Evolutionary conservation across 768 basidiomycete genomes (phyloP).

Genomic region (Asterophora parasitica): DNA sequence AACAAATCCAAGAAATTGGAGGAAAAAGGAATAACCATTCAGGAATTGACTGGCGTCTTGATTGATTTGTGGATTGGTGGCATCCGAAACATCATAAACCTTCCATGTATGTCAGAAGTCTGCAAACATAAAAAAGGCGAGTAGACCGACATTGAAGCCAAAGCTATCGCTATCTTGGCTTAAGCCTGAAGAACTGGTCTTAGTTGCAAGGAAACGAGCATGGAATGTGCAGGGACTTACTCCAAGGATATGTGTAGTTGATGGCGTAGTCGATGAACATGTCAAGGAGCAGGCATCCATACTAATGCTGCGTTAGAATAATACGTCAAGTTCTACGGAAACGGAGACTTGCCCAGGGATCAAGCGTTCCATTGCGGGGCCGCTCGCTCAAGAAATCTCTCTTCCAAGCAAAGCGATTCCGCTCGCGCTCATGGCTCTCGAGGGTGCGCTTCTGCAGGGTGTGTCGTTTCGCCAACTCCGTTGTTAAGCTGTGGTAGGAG

Average conservation of each 20-base stretch:
- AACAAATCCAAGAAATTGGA: no score
- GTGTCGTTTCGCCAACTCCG: slow-evolving; percentile 19
- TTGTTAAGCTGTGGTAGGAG: slow-evolving; percentile 16
- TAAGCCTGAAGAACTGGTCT: slow-evolving; percentile 16
- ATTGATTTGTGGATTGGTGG: slow-evolving; percentile 44
- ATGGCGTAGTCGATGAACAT: slow-evolving; percentile 68
- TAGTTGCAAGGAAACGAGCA: neutral
- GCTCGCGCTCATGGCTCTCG: slow-evolving; percentile 20
- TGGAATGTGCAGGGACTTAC: slow-evolving; percentile 16
- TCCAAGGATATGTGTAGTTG: slow-evolving; percentile 68
- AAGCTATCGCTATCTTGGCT: slow-evolving; percentile 27
- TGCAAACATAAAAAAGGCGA: neutral
- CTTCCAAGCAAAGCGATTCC: slow-evolving; percentile 34
- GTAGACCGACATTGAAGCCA: slow-evolving; percentile 31
- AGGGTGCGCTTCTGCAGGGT: slow-evolving; percentile 19
- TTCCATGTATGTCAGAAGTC: slow-evolving; percentile 15
- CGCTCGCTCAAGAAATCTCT: slow-evolving; percentile 39
- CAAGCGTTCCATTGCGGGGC: slow-evolving; percentile 51
- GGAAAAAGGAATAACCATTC: slow-evolving; percentile 48
- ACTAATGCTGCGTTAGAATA: slow-evolving; percentile 28
- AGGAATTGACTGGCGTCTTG: slow-evolving; percentile 53
- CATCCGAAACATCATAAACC: slow-evolving; percentile 55
- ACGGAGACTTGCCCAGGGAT: slow-evolving; percentile 41
- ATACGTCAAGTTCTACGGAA: neutral
- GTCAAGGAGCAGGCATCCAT: slow-evolving; percentile 60